Conservation (phyloP, 495 filamentous ascomycete species). For the Pyrenopolyporus hunteri region DNA sequence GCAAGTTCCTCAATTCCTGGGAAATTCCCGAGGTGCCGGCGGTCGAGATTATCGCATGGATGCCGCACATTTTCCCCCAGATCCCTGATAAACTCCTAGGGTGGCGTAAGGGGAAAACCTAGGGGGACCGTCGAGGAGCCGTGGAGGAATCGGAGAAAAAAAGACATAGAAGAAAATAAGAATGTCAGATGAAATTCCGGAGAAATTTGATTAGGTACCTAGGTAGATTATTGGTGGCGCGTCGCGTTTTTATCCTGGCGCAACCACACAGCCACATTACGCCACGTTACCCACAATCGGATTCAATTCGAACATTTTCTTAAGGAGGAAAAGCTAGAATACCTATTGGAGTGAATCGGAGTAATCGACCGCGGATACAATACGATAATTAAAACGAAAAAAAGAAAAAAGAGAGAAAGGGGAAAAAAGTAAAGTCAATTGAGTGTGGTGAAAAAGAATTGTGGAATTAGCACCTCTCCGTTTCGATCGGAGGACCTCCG, state of each 20-base stretch:
- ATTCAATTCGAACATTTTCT: not conserved
- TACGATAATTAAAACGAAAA: not conserved
- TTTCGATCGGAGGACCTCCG: constrained; percentile 62
- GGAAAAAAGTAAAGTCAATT: not conserved
- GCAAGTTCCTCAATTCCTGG: constrained; percentile 39
- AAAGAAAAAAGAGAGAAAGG: not conserved
- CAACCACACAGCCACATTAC: not conserved
- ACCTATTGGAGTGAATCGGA: not conserved
- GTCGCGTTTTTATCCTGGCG: not conserved
- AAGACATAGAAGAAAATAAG: too few relatives aligned
- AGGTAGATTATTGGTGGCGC: not conserved
- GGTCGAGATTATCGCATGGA: constrained; percentile 48
- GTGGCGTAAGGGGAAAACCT: constrained; percentile 6
- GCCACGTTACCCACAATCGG: not conserved
- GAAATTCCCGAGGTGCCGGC: constrained; percentile 30
- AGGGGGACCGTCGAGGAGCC: not conserved
- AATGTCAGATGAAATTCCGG: not conserved
- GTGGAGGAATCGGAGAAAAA: too few relatives aligned
- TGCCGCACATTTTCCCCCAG: constrained; percentile 54
- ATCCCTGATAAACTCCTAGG: not conserved
- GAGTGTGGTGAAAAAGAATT: not conserved
- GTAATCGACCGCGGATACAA: not conserved
- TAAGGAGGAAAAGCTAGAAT: not conserved
- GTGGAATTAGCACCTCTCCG: constrained; percentile 52
- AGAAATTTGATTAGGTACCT: not conserved